Conservation (phyloP, 768 basidiomycete species). For the Auriscalpium orientale region DNA sequence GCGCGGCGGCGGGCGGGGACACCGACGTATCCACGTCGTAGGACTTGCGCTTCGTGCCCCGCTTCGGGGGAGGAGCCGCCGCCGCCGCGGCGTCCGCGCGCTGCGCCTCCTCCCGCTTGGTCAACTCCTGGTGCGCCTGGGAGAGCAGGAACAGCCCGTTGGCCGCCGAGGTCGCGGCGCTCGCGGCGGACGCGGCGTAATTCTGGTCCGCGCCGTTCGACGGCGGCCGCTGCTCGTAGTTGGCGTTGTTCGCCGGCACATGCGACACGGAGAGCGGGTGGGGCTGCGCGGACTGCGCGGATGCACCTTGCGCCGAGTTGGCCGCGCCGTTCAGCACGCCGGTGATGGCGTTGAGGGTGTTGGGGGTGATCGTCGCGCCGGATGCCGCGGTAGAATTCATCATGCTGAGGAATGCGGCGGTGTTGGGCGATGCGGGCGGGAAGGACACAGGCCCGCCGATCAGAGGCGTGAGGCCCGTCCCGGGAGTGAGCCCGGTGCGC, state of each 20-base stretch:
- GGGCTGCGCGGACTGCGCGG: slow-evolving; percentile 36
- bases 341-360: slow-evolving; percentile 70
- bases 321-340: slow-evolving; percentile 63
- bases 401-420: slow-evolving; percentile 87
- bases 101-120: slow-evolving; percentile 87
- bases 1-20: not conserved
- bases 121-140: slow-evolving; percentile 94
- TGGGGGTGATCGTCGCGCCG: slow-evolving; percentile 50
- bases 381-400: slow-evolving; percentile 45
- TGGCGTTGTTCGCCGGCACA: slow-evolving; percentile 14
- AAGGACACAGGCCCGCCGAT: slow-evolving; percentile 69
- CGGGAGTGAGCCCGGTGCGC: slow-evolving; percentile 76
- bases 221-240: slow-evolving; percentile 7
- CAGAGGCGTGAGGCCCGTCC: slow-evolving; percentile 80
- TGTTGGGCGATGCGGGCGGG: slow-evolving; percentile 81
- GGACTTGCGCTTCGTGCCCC: slow-evolving; percentile 65
- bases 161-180: slow-evolving; percentile 63
- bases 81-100: slow-evolving; percentile 36
- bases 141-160: slow-evolving; percentile 91
- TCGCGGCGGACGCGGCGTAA: slow-evolving; percentile 38
- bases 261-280: slow-evolving; percentile 30
- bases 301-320: slow-evolving; percentile 56
- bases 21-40: slow-evolving; percentile 38
- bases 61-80: slow-evolving; percentile 31
- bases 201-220: slow-evolving; percentile 5